Conservation (phyloP, 2,329 filamentous ascomycete species). For the Calonectria leucothoes region DNA sequence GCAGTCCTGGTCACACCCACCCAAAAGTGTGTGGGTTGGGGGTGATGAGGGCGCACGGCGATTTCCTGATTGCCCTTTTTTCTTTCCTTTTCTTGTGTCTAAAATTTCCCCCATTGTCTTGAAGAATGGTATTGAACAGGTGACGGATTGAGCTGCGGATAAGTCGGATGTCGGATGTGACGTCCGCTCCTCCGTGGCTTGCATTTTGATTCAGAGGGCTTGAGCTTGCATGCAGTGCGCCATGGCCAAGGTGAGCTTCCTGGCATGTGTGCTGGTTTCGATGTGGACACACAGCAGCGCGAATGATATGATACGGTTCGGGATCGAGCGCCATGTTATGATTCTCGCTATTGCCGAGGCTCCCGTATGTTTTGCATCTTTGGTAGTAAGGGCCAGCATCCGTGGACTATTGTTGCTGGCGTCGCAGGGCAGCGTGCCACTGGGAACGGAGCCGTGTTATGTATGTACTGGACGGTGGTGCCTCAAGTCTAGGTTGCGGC, state of each 20-base stretch:
- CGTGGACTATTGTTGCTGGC: constrained; percentile 7
- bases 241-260: constrained; percentile 10
- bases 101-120: background rate
- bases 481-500: background rate
- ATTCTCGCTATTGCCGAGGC: background rate
- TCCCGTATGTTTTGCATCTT: constrained; percentile 12
- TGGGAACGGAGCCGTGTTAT: background rate
- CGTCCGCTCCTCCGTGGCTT: constrained; percentile 30
- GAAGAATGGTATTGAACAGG: constrained; percentile 1
- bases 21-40: background rate
- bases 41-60: background rate
- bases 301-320: background rate
- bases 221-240: constrained; percentile 28
- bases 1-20: constrained; percentile 9
- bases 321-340: constrained; percentile 1
- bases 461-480: background rate
- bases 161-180: constrained; percentile 26
- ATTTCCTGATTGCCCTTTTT: background rate
- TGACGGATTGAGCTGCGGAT: background rate
- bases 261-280: constrained; percentile 15
- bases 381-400: constrained; percentile 6
- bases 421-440: constrained; percentile 24
- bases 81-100: background rate
- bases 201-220: constrained; percentile 32
- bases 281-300: background rate